A percentile compares a stretch with the other conserved stretches of the same genome.
Conservation (phyloP, 2,329 filamentous ascomycete genomes). For the Penicillium psychrosexuale region DNA sequence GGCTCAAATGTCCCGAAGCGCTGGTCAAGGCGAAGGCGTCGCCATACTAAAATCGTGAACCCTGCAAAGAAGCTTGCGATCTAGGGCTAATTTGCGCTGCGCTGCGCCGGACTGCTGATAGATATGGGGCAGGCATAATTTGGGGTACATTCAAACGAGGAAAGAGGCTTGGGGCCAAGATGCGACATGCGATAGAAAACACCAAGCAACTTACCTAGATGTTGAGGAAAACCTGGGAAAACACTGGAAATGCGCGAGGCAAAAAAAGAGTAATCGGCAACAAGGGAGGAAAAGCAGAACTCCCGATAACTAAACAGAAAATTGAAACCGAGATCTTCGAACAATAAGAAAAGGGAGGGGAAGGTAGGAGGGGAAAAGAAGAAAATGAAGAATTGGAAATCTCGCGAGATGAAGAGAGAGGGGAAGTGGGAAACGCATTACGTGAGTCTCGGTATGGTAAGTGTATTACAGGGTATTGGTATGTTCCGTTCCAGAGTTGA, state of each 20-base stretch:
- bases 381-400: conserved; percentile 27
- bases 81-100: not conserved
- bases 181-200: not conserved
- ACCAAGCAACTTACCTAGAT: conserved; percentile 19
- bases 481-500: not conserved
- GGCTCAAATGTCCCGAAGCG: not conserved
- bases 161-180: conserved; percentile 13
- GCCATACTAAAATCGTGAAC: not conserved
- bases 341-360: conserved; percentile 27
- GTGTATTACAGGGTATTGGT: conserved; percentile 7
- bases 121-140: not conserved
- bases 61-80: not conserved
- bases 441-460: conserved; percentile 8
- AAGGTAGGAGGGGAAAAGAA: conserved; percentile 19
- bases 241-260: conserved; percentile 21
- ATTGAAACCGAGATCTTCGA: conserved; percentile 25
- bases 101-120: not conserved
- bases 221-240: conserved; percentile 18
- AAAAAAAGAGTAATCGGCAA: conserved; percentile 18
- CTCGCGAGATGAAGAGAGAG: conserved; percentile 18
- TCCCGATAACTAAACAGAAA: conserved; percentile 26
- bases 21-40: conserved; percentile 1
- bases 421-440: conserved; percentile 15
- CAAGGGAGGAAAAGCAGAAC: conserved; percentile 24
- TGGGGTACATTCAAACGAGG: conserved; percentile 8